These are phyloP conservation scores for Penicillium sp. DNA, from an alignment of 2,329 filamentous ascomycete species.

Conservation along the genomic window DNA sequence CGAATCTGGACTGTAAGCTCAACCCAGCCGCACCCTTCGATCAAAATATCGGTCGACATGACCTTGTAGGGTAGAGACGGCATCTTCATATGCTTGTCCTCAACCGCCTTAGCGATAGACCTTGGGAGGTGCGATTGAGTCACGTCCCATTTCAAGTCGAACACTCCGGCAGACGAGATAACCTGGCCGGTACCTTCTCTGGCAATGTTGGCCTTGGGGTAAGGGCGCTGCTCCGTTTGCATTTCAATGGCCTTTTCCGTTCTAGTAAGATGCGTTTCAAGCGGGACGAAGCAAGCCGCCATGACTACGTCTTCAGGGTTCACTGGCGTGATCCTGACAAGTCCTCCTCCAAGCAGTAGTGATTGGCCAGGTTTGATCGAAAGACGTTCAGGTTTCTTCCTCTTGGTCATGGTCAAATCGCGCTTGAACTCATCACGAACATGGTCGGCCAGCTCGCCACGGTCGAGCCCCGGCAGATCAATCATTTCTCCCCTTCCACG, in stretches of 20 bases:
- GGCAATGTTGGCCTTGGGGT: constrained; percentile 56
- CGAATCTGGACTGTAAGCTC: constrained; percentile 78
- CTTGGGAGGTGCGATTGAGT: constrained; percentile 70
- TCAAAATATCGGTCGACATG: constrained; percentile 70
- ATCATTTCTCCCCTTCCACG: constrained; percentile 80
- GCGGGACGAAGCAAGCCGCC: constrained; percentile 75
- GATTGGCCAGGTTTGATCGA: constrained; percentile 68
- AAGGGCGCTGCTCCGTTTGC: constrained; percentile 55
- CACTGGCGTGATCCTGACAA: constrained; percentile 76
- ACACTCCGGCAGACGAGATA: constrained; percentile 63
- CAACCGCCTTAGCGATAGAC: constrained; percentile 56
- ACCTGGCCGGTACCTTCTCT: constrained; percentile 49
- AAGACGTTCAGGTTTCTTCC: constrained; percentile 63
- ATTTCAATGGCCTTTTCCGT: constrained; percentile 73
- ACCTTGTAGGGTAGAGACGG: constrained; percentile 64
- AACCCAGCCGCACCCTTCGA: constrained; percentile 89
- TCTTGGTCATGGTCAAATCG: constrained; percentile 67
- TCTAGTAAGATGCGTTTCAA: constrained; percentile 65
- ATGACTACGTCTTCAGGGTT: constrained; percentile 59
- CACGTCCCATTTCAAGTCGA: constrained; percentile 69
- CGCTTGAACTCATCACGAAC: constrained; percentile 58
- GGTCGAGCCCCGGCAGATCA: constrained; percentile 76
- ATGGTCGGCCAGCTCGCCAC: constrained; percentile 62
- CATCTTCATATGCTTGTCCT: constrained; percentile 51
- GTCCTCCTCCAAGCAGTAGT: constrained; percentile 71